These are phyloP conservation scores for Bidens hawaiensis DNA, from an alignment of 140 eudicot species.

Conservation along the genomic window DNA sequence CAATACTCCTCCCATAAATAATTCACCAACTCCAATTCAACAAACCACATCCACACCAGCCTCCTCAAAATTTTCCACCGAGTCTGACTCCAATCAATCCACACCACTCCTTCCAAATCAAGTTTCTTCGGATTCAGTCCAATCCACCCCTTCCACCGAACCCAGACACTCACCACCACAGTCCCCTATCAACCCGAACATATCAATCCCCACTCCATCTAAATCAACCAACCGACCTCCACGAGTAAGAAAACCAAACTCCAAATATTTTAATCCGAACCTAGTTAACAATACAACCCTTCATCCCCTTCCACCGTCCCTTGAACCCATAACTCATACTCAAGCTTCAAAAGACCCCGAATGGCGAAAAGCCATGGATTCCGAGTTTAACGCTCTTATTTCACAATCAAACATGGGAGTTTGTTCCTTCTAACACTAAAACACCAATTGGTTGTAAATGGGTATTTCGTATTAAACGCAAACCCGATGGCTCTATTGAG, in stretches of 20 bases:
- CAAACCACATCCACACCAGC: too few species aligned
- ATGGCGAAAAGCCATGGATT: not conserved
- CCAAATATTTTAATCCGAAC: not conserved
- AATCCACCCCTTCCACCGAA: too few species aligned
- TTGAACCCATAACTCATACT: not conserved
- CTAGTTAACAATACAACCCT: not conserved
- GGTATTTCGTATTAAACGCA: not conserved
- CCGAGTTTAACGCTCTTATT: not conserved
- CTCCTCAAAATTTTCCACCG: too few species aligned
- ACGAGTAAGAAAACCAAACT: not conserved
- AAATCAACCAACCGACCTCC: too few species aligned
- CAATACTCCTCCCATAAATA: too few species aligned
- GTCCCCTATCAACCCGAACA: too few species aligned
- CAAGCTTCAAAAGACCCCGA: not conserved
- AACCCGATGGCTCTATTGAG: not conserved
- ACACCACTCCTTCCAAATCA: too few species aligned
- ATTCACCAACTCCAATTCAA: too few species aligned
- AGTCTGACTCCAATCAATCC: too few species aligned
- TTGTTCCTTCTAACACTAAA: not conserved
- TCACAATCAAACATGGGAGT: not conserved
- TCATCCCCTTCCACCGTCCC: not conserved
- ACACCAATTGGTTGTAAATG: not conserved
- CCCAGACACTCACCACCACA: too few species aligned
- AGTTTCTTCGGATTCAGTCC: too few species aligned
- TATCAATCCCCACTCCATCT: too few species aligned